These are phyloP conservation scores for Neurospora sp. DNA, from an alignment of 495 filamentous ascomycete genomes.

Conservation along the genomic window DNA sequence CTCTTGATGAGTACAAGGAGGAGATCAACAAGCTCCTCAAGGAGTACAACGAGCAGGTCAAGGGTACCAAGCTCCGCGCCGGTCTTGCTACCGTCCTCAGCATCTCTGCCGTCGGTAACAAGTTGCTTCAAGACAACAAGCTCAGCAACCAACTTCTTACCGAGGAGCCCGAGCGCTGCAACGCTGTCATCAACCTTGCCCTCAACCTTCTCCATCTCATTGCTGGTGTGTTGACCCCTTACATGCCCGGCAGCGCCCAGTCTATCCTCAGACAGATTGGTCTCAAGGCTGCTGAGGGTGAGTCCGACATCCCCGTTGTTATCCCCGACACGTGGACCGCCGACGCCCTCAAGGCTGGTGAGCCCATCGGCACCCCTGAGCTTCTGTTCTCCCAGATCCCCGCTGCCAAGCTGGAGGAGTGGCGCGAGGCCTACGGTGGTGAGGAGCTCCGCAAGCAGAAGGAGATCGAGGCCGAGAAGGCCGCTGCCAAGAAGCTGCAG, in stretches of 20 bases:
- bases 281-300: constrained; percentile 10
- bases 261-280: constrained; percentile 69
- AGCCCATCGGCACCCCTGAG: constrained; percentile 71
- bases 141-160: constrained; percentile 44
- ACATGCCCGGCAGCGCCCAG: constrained; percentile 70
- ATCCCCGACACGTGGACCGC: constrained; percentile 68
- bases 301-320: constrained; percentile 34
- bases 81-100: constrained; percentile 58
- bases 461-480: constrained; percentile 17
- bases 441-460: constrained; percentile 41
- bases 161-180: constrained; percentile 61
- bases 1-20: constrained; percentile 39
- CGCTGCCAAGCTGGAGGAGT: constrained; percentile 59
- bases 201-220: constrained; percentile 77
- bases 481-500: constrained; percentile 15
- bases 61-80: constrained; percentile 64
- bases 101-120: constrained; percentile 54
- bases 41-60: constrained; percentile 63
- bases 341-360: constrained; percentile 53
- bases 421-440: constrained; percentile 73
- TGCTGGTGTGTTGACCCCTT: constrained; percentile 65
- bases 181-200: constrained; percentile 70
- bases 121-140: constrained; percentile 76
- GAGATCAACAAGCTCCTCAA: constrained; percentile 51
- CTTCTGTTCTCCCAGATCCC: constrained; percentile 62